Conservation (phyloP, 1,284 basidiomycete genomes). For the Fomitiporia mediterranea region DNA sequence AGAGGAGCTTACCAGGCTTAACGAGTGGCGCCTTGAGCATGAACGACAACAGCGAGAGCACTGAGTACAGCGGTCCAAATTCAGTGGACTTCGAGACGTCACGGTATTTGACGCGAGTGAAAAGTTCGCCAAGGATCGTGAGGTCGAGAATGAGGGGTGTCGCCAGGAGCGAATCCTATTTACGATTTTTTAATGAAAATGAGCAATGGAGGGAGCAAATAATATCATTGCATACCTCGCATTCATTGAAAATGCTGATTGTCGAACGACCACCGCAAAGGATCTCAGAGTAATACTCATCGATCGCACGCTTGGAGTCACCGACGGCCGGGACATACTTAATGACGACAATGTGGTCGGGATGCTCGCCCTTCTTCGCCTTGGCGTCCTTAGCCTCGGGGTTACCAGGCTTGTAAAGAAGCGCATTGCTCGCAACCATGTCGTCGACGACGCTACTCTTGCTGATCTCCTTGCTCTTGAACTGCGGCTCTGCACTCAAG, state of each 20-base stretch:
- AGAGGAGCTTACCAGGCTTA: constrained; percentile 73
- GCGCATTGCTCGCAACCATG: constrained; percentile 89
- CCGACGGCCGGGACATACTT: constrained; percentile 93
- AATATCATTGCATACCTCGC: constrained; percentile 52
- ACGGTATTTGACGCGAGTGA: constrained; percentile 91
- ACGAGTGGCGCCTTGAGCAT: constrained; percentile 98
- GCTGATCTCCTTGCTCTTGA: constrained; percentile 97
- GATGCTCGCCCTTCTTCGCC: constrained; percentile 84
- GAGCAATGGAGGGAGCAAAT: not conserved
- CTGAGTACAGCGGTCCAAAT: constrained; percentile 81
- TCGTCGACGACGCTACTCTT: constrained; percentile 98
- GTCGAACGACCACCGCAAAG: constrained; percentile 78
- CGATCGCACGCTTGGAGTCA: constrained; percentile 96
- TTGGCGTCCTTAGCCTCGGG: constrained; percentile 53
- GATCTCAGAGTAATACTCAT: constrained; percentile 98
- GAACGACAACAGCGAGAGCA: constrained; percentile 87
- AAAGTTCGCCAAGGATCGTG: constrained; percentile 89
- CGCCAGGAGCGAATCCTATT: constrained; percentile 88
- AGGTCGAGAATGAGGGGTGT: constrained; percentile 95
- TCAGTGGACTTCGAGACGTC: constrained; percentile 45
- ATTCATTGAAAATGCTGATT: constrained; percentile 95
- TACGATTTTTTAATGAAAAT: constrained; percentile 21
- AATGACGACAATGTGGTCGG: constrained; percentile 96
- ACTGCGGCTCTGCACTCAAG: constrained; percentile 88
- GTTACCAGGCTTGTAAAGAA: constrained; percentile 81